Evolutionary conservation across 169 alveolate genomes (phyloP), one percentile per base, ranked within the genome.

Genomic region (Amoebophrya sp.): DNA sequence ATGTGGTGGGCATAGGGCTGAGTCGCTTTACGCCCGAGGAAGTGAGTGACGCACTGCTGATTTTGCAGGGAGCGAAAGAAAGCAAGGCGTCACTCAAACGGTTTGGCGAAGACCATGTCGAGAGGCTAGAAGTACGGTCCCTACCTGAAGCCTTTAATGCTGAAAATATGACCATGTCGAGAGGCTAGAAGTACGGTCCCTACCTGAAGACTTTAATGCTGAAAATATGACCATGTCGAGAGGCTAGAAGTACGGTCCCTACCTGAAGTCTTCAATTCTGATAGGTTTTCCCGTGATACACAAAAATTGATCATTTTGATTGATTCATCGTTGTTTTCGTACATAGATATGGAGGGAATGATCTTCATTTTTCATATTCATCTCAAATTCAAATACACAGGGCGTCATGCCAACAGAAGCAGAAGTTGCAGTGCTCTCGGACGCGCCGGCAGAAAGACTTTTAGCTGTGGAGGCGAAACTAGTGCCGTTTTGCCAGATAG

Each of bases 391-490:
- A 53, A 23, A 53, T 53, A 53, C n/a, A 53, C 76, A 53, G 76
- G 76, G 76, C 76, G 76, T 53, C n/a, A 53, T 53, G 76, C 76
- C 76, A 53, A 53, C n/a, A n/a, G 83, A 65, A 36, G 83, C 83
- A 36, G 83, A 65, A 26, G 39, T 26, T 29, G 0, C 2, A 6
- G 39, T 65, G 33, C 26, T 65, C 33, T 36, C 18, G 33, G 83
- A 65, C 38, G 83, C 83, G 2, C 33, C 2, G 33, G 26, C 33
- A 29, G 83, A 29, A 10, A 1, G 33, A 36, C 83, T 65, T 10
- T 36, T 65, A 1, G 39, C 83, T 6, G 26, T 65, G 83, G 83
- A 65, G 83, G 83, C 83, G 2, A 65, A 65, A 26, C 83, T 65
- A 10, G 26, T 65, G 33, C 83, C 83, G 39, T 65, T 65, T 36